Evolutionary conservation across 495 filamentous ascomycete species (phyloP), one percentile per base, ranked within the genome.

Genomic region (Clavariopsis aquatica): DNA sequence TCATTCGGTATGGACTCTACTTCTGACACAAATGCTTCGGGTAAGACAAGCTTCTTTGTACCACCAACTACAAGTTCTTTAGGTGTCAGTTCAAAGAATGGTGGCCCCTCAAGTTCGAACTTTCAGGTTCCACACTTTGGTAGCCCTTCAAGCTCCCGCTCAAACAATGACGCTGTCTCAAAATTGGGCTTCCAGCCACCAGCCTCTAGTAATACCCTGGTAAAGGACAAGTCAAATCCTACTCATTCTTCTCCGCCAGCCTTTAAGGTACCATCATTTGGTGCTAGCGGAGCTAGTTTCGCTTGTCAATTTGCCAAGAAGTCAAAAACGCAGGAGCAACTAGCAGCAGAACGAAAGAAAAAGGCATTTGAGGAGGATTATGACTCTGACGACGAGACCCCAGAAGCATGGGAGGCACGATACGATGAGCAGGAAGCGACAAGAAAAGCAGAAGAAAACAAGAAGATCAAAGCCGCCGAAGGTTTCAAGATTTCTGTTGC

Each of bases 301-400:
- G n/a, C 55, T 8, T 45, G 24, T 20, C 57, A 60, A 36, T 66
- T 66, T 22, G 54, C 38, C 5, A 60, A 60, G 56, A 49, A 1
- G 4, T 20, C 64, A 13, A 66, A 55, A 29, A 60, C 64, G 1
- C 49, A 23, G 0, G 64, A 66, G 46, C 22, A 66, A 41, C 49
- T 60, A n/a, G 23, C 38, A n/a, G 57, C 56, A 15, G 64, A 66
- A 27, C 49, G 49, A 5, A 66, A 66, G 20, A 26, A 27, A 19
- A 66, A 66, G 22, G 64, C 64, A 22, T 47, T 49, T n/a, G 57
- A 49, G n/a, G 64, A 45, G 8, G 64, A 66, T 20, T 66, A 49
- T 49, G 64, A 66, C 23, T 66, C 64, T 1, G 64, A 66, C 17
- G 64, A 66, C 7, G 57, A 60, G 49, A 57, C 56, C 15, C 26